A percentile compares a stretch with the other conserved stretches of the same genome.
phyloP scores from a whole-genome alignment of 2,329 filamentous ascomycete genomes.

The Xenoacremonium recifei region DNA sequence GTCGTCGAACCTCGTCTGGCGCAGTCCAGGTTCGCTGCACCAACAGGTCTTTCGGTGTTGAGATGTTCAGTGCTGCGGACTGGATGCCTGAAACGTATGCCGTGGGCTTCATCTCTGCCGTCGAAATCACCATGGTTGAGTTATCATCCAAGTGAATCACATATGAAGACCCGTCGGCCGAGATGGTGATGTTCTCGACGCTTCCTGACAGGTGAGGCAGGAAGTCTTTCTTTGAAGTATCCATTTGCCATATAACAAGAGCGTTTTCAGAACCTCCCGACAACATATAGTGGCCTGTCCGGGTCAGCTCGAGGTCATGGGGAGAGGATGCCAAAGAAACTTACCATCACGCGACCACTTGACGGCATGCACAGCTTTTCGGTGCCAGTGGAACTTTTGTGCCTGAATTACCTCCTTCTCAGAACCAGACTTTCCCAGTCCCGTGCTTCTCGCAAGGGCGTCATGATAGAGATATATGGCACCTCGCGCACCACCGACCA shows the following conservation, averaged over 20 bases:
- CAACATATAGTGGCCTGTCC: slow-evolving; percentile 81
- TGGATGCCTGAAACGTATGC: slow-evolving; percentile 85
- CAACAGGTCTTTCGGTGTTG: slow-evolving; percentile 50
- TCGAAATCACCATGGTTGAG: slow-evolving; percentile 85
- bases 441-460: slow-evolving; percentile 58
- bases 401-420: slow-evolving; percentile 51
- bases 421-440: slow-evolving; percentile 35
- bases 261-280: slow-evolving; percentile 90
- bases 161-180: slow-evolving; percentile 76
- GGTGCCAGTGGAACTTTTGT: slow-evolving; percentile 87
- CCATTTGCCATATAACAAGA: slow-evolving; percentile 89
- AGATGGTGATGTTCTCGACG: slow-evolving; percentile 83
- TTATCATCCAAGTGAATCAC: slow-evolving; percentile 87
- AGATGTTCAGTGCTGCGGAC: slow-evolving; percentile 50
- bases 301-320: slow-evolving; percentile 27
- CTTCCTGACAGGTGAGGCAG: slow-evolving; percentile 87
- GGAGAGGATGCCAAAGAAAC: slow-evolving; percentile 4
- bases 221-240: slow-evolving; percentile 78
- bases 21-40: slow-evolving; percentile 51
- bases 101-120: slow-evolving; percentile 81
- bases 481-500: slow-evolving; percentile 74
- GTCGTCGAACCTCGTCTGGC: slow-evolving; percentile 42
- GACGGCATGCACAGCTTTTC: slow-evolving; percentile 75
- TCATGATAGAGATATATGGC: slow-evolving; percentile 81
- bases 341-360: slow-evolving; percentile 92